Percentiles rank a stretch among this genome's conserved stretches.
Conservation (phyloP, 2,329 filamentous ascomycete genomes). For the Ambrosiella beaveri region DNA sequence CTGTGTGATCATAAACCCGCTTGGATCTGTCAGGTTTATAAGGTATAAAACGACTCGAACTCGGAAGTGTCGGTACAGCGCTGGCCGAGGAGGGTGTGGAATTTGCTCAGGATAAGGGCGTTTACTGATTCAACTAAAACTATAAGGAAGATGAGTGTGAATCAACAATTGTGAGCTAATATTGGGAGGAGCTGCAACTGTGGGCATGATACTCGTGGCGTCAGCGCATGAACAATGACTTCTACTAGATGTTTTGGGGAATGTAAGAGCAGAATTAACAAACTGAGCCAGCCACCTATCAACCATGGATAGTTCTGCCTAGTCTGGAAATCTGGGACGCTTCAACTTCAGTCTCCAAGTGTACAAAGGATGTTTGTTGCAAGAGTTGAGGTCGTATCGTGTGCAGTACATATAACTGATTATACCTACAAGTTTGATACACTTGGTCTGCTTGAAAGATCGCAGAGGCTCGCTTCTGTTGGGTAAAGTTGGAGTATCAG, state of each 20-base stretch:
- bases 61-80: neutral
- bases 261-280: constrained; percentile 7
- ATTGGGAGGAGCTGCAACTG: neutral
- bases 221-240: constrained; percentile 8
- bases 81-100: neutral
- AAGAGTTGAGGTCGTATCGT: too few species aligned
- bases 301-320: constrained; percentile 4
- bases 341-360: neutral
- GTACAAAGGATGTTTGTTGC: neutral
- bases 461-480: neutral
- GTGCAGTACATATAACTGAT: too few species aligned
- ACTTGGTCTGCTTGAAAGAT: neutral
- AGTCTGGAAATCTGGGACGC: constrained; percentile 1
- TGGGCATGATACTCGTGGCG: neutral
- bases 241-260: constrained; percentile 6
- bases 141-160: too few species aligned
- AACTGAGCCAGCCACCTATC: neutral
- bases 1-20: too few species aligned
- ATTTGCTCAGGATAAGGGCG: neutral
- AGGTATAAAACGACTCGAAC: neutral
- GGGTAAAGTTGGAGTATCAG: neutral
- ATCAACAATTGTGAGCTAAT: too few species aligned
- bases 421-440: too few species aligned
- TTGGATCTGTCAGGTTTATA: neutral
- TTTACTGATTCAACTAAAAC: too few species aligned